These are phyloP conservation scores for Fusarium napiforme DNA, from an alignment of 2,329 filamentous ascomycete species.

Conservation along the genomic window DNA sequence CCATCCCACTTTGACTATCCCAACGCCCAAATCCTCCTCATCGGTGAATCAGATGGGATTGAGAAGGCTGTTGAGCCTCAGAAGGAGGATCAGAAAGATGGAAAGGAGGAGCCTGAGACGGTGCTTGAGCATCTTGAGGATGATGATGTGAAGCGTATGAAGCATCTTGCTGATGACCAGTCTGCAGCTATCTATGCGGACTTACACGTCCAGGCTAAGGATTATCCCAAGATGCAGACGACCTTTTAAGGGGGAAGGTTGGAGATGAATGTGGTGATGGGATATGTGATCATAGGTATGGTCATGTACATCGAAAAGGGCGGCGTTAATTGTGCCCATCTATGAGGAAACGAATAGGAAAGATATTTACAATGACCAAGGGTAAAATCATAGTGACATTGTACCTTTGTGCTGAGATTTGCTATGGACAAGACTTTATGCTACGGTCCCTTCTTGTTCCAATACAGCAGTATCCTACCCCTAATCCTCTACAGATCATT, in stretches of 20 bases:
- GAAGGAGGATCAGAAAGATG: conserved; percentile 33
- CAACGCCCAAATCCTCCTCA: conserved; percentile 81
- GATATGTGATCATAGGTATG: not conserved
- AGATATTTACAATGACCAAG: not conserved
- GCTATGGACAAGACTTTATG: not conserved
- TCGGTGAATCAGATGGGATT: conserved; percentile 73
- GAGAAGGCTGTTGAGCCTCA: conserved; percentile 65
- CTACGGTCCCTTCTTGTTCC: rapidly evolving
- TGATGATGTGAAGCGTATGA: conserved; percentile 77
- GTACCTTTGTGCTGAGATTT: rapidly evolving
- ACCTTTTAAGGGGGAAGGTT: conserved; percentile 32
- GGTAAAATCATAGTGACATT: rapidly evolving
- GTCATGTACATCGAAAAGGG: not conserved
- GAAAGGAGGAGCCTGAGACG: conserved; percentile 68
- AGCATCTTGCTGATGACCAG: conserved; percentile 58
- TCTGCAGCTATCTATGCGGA: conserved; percentile 48
- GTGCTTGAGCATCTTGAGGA: conserved; percentile 80
- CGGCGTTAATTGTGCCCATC: not conserved
- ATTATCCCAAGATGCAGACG: conserved; percentile 46
- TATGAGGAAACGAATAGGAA: not conserved
- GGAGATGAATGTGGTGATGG: not conserved
- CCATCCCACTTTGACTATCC: conserved; percentile 80
- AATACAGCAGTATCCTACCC: not conserved
- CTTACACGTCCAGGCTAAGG: conserved; percentile 37
- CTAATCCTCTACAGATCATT: too few relatives aligned